phyloP scores from a whole-genome alignment of 1,284 basidiomycete genomes.

The Trametes sp. region DNA sequence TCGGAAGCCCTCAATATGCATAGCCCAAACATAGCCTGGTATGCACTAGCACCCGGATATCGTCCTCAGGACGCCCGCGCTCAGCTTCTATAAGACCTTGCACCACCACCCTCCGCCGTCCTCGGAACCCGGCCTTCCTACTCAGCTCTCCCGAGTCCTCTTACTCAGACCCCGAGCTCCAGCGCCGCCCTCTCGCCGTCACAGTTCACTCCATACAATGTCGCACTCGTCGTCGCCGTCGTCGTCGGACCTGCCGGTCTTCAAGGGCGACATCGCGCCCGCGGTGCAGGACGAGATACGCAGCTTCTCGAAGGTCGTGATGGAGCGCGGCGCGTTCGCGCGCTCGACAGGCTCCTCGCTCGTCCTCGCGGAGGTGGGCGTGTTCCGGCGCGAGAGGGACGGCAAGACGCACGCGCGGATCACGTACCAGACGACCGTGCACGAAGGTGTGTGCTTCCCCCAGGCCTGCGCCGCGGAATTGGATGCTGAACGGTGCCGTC shows the following conservation, averaged over 20 bases:
- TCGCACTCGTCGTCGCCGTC: too few species aligned
- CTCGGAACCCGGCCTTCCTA: background rate
- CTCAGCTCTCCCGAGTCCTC: background rate
- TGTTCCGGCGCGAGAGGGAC: constrained; percentile 20
- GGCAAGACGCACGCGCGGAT: constrained; percentile 21
- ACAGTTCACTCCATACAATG: too few species aligned
- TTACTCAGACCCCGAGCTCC: background rate
- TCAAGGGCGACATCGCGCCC: constrained; percentile 12
- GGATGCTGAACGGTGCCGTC: too few species aligned
- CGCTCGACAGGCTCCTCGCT: constrained; percentile 18
- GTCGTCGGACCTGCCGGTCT: background rate
- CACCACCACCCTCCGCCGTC: background rate
- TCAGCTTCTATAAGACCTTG: constrained; percentile 11
- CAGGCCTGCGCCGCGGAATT: background rate
- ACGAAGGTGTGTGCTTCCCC: constrained; percentile 11
- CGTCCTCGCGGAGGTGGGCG: constrained; percentile 16
- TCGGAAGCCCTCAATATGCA: constrained; percentile 8
- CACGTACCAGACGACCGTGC: constrained; percentile 17
- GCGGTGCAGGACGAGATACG: constrained; percentile 9
- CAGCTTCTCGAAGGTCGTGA: constrained; percentile 14
- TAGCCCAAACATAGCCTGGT: constrained; percentile 20
- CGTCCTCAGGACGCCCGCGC: constrained; percentile 14
- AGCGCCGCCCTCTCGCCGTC: background rate
- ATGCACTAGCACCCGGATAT: constrained; percentile 7
- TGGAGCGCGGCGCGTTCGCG: constrained; percentile 19